A percentile compares a stretch with the other conserved stretches of the same genome.
Conservation (phyloP, 495 filamentous ascomycete genomes). For the Talaromyces trachyspermus region DNA sequence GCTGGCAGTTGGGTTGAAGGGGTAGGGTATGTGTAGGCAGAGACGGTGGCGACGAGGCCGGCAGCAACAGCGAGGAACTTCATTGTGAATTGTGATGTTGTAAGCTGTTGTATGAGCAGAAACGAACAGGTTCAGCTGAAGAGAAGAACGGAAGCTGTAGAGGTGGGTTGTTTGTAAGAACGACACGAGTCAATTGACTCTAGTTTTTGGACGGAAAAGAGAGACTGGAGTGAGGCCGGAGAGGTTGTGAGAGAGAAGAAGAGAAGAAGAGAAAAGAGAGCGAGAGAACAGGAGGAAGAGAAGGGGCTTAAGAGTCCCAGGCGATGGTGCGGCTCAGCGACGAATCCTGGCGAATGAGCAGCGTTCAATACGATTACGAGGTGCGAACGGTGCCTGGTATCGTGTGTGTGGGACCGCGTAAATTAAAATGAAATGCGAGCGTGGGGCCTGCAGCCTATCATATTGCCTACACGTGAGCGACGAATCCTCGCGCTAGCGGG, state of each 20-base stretch:
- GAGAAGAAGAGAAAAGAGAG: conserved; percentile 15
- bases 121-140: conserved; percentile 7
- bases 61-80: conserved; percentile 41
- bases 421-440: too few relatives aligned
- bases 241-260: conserved; percentile 17
- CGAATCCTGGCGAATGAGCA: too few relatives aligned
- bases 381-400: too few relatives aligned
- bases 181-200: conserved; percentile 16
- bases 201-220: conserved; percentile 11
- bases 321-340: too few relatives aligned
- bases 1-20: conserved; percentile 22
- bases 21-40: conserved; percentile 47
- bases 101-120: conserved; percentile 12
- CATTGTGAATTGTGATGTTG: conserved; percentile 32
- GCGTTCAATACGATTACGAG: too few relatives aligned
- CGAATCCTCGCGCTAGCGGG: too few relatives aligned
- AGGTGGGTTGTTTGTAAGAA: conserved; percentile 13
- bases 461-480: too few relatives aligned
- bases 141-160: conserved; percentile 9
- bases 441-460: too few relatives aligned
- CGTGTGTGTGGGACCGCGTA: too few relatives aligned
- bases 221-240: conserved; percentile 18
- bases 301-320: too few relatives aligned
- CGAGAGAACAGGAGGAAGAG: conserved; percentile 4
- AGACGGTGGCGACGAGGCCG: conserved; percentile 41